Conservation (phyloP, 208 protist genomes). For the Acanthamoeba quina region DNA sequence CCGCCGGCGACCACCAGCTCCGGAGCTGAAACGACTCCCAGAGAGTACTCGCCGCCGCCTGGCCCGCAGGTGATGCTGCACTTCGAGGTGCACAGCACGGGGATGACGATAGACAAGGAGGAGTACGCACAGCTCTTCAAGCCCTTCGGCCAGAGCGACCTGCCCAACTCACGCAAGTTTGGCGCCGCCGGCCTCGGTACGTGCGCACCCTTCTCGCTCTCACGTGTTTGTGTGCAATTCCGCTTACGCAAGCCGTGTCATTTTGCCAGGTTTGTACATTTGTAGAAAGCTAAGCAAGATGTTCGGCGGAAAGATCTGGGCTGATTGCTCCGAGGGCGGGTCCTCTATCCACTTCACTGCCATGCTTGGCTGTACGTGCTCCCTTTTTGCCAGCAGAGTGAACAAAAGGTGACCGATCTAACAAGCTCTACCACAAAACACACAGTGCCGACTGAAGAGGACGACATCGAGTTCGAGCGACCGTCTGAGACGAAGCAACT, state of each 20-base stretch:
- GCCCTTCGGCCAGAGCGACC: background rate
- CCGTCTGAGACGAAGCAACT: background rate
- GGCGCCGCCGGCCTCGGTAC: background rate
- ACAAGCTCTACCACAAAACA: too few relatives aligned
- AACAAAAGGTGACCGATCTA: too few relatives aligned
- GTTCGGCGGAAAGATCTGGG: slow-evolving; percentile 15
- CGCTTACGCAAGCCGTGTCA: background rate
- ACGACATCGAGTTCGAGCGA: background rate
- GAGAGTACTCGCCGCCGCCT: too few relatives aligned
- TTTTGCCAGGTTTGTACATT: slow-evolving; percentile 13
- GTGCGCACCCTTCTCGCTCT: background rate
- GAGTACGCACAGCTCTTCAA: slow-evolving; percentile 20
- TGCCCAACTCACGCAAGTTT: background rate
- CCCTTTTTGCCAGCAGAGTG: background rate
- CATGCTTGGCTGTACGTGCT: background rate
- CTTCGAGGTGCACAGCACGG: slow-evolving; percentile 20
- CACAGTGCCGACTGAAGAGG: background rate
- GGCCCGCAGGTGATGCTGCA: background rate
- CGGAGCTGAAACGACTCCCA: too few relatives aligned
- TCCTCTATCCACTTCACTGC: background rate
- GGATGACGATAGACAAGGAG: background rate
- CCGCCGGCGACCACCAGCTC: too few relatives aligned
- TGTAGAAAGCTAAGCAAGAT: slow-evolving; percentile 43
- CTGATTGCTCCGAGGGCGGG: background rate
- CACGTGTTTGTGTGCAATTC: background rate